Percentiles rank a stretch among this genome's conserved stretches.
Conservation (phyloP, 2,329 filamentous ascomycete genomes). For the Aspergillus nomiae region DNA sequence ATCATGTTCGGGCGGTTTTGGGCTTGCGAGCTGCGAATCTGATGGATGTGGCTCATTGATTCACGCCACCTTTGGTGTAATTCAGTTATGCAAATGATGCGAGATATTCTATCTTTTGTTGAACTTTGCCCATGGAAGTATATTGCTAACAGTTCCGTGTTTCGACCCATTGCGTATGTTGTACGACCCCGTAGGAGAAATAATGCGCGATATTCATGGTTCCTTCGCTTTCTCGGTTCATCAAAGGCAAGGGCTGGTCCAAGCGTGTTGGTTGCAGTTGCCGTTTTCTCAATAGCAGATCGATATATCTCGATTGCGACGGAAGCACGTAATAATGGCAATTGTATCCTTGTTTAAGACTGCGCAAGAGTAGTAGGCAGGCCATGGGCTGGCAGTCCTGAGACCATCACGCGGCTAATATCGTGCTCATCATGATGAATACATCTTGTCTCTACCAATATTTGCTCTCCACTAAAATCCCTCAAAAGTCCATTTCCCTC, state of each 20-base stretch:
- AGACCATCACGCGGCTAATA: not conserved
- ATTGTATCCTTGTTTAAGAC: not conserved
- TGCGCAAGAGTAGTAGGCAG: not conserved
- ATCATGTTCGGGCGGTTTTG: slow-evolving; percentile 25
- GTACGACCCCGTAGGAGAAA: too few relatives aligned
- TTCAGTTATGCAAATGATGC: not conserved
- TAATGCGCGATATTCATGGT: not conserved
- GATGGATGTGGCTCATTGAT: not conserved
- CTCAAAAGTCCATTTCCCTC: not conserved
- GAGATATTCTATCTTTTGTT: not conserved
- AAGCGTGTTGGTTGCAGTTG: not conserved
- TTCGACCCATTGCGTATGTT: not conserved
- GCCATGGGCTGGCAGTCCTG: not conserved
- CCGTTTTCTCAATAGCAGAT: not conserved
- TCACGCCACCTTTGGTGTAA: not conserved
- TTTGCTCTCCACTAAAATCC: not conserved
- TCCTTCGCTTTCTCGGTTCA: not conserved
- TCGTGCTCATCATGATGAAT: not conserved
- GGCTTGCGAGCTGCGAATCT: slow-evolving; percentile 9
- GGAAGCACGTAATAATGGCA: not conserved
- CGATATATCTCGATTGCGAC: too few relatives aligned
- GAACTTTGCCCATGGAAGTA: not conserved
- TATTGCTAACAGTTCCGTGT: not conserved
- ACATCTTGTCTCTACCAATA: not conserved
- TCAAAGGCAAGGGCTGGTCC: not conserved